Percentiles rank a stretch among this genome's conserved stretches.
Evolutionary conservation across 495 filamentous ascomycete species (phyloP).

Genomic region (Bryoglossum gracile): DNA sequence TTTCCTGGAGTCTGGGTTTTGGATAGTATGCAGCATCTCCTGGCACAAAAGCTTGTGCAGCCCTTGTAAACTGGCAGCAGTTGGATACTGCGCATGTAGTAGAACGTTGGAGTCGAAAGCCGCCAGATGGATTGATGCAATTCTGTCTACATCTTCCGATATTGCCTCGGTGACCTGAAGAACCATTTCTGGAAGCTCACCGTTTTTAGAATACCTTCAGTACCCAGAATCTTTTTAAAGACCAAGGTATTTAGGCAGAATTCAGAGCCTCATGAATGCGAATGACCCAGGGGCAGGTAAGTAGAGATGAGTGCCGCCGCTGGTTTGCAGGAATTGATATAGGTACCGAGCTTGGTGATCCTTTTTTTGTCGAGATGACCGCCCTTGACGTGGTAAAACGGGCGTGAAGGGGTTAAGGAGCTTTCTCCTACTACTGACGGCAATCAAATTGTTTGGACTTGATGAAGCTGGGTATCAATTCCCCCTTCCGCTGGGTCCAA

Average conservation of each 20-base stretch:
- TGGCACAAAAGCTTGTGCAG: slow-evolving; percentile 23
- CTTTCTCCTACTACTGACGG: no score
- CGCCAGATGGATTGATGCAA: slow-evolving; percentile 35
- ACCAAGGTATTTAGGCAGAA: neutral
- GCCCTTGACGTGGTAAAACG: no score
- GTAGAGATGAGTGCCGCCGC: neutral
- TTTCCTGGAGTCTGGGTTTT: slow-evolving; percentile 12
- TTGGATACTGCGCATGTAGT: slow-evolving; percentile 38
- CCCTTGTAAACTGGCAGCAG: slow-evolving; percentile 21
- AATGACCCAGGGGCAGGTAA: neutral
- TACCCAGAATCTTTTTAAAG: neutral
- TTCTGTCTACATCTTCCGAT: slow-evolving; percentile 29
- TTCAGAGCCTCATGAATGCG: neutral
- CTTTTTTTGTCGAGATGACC: no score
- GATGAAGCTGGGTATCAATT: no score
- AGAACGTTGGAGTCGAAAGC: slow-evolving; percentile 37
- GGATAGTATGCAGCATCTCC: slow-evolving; percentile 25
- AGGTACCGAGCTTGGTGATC: no score
- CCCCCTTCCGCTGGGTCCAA: no score
- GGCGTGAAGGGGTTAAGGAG: no score
- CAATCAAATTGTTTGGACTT: no score
- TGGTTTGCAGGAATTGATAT: no score
- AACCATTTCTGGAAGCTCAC: slow-evolving; percentile 3
- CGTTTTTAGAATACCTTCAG: neutral
- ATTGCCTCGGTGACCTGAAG: slow-evolving; percentile 11